Evolutionary conservation across 2,329 filamentous ascomycete genomes (phyloP), one percentile per base, ranked within the genome.

Genomic region (Cladorrhinum sp.): DNA sequence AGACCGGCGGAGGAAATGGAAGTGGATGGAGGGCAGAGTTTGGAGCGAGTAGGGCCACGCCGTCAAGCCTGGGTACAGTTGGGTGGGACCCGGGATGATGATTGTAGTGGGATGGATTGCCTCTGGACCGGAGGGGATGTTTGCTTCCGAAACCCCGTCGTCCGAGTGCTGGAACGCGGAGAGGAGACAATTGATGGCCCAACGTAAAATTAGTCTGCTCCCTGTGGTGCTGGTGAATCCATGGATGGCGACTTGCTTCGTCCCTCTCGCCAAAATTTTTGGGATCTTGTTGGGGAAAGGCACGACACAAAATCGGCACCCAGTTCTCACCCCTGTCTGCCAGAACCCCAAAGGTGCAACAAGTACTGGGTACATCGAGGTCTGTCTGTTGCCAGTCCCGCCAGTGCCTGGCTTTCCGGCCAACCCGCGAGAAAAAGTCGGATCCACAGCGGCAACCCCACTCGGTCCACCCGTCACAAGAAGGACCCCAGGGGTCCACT

Each of bases 211-310:
- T 54, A 48, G 55, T 46, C 28, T 57, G 57, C 33, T 60, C 58
- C 63, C 56, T 48, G 39, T 20, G 42, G 42, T 46, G 3, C 18
- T 16, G 4, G 16, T 48, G 33, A 50, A 53, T 59, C 59, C 55
- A 53, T 36, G 57, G 57, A 48, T 62, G 49, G 60, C 59, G 54
- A 58, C 46, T 62, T 42, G 51, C 56, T 59, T 59, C 51, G 30
- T 62, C 61, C 63, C 68, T 69, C 68, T 69, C 69, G 70, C 68
- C 70, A 72, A 72, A 69, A 66, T 61, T 64, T 68, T 67, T 65
- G 66, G 62, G 64, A 65, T 71, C 66, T 73, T 73, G 71, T 73
- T 73, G 71, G 72, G 71, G 72, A 67, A 54, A 70, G 64, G 59
- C 56, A 60, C 60, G 52, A 59, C 60, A 55, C 46, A 39, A 42